Conservation (phyloP, 257 asterid genomes). For the Apocynum venetum region DNA sequence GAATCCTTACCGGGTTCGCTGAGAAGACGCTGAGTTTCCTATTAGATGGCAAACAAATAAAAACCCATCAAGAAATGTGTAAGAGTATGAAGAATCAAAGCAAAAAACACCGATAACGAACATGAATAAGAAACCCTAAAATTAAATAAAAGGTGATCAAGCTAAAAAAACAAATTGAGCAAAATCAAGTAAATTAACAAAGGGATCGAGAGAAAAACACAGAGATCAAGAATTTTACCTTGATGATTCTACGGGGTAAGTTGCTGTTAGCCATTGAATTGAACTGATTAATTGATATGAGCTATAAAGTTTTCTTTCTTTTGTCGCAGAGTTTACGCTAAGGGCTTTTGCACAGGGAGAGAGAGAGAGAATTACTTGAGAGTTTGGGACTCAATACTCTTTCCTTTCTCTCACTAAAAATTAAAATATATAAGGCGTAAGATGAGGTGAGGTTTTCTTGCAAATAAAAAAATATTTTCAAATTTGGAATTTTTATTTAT, state of each 20-base stretch:
- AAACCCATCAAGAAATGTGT: conserved; percentile 17
- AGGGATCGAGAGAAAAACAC: conserved; percentile 45
- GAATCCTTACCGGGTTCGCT: conserved; percentile 83
- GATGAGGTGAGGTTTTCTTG: too few species aligned
- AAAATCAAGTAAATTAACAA: conserved; percentile 28
- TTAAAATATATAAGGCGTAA: not conserved
- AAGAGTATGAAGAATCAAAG: not conserved
- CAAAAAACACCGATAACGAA: conserved; percentile 2
- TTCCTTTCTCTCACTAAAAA: not conserved
- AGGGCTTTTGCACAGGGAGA: not conserved
- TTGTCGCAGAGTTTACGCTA: conserved; percentile 10
- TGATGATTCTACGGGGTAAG: conserved; percentile 61
- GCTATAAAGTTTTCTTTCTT: not conserved
- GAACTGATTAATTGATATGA: conserved; percentile 1
- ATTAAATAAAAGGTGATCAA: not conserved
- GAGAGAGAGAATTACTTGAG: not conserved
- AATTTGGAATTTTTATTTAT: not conserved
- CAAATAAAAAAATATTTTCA: not conserved
- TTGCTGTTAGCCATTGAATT: conserved; percentile 57
- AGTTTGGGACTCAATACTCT: not conserved
- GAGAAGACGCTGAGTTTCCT: conserved; percentile 99
- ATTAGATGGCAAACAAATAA: conserved; percentile 16
- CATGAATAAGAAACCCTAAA: conserved; percentile 14
- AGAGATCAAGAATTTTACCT: conserved; percentile 63
- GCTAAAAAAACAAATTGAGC: conserved; percentile 3